phyloP scores from a whole-genome alignment of 2,329 filamentous ascomycete species.

The Diaporthe vaccinii region DNA sequence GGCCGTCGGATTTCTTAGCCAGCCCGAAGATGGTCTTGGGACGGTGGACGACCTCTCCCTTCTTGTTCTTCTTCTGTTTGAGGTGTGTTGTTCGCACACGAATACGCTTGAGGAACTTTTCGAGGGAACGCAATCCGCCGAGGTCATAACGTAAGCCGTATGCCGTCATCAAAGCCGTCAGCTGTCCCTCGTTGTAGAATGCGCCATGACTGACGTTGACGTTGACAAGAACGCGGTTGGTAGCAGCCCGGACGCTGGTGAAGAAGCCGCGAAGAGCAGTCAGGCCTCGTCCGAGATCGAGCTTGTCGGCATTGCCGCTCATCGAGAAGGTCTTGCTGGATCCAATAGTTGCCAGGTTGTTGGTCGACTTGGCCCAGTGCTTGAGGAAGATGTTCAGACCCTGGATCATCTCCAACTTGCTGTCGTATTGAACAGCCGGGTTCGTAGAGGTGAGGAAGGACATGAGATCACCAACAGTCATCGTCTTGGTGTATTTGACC shows the following conservation, averaged over 20 bases:
- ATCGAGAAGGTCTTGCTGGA: constrained; percentile 48
- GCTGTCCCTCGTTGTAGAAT: constrained; percentile 49
- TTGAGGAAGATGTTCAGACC: constrained; percentile 78
- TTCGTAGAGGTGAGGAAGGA: constrained; percentile 48
- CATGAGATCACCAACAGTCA: constrained; percentile 46
- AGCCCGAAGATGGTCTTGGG: constrained; percentile 55
- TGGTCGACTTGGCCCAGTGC: constrained; percentile 49
- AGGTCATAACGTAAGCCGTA: constrained; percentile 12
- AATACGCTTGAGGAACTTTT: constrained; percentile 54
- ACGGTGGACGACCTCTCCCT: constrained; percentile 52
- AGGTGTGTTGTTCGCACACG: constrained; percentile 57
- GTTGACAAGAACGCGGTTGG: constrained; percentile 52
- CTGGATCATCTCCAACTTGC: constrained; percentile 68
- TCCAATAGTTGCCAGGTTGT: constrained; percentile 48
- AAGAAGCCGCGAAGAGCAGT: constrained; percentile 52
- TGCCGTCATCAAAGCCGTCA: constrained; percentile 44
- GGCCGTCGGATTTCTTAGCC: constrained; percentile 52
- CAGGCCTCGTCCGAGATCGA: constrained; percentile 48
- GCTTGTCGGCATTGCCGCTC: constrained; percentile 18
- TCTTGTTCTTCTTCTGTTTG: constrained; percentile 47
- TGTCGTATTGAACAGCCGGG: constrained; percentile 42
- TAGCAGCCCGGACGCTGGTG: constrained; percentile 51
- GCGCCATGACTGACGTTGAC: constrained; percentile 52
- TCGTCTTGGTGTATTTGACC: constrained; percentile 45
- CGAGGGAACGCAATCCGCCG: constrained; percentile 43